Conservation (phyloP, 257 asterid genomes). For the Ophiorrhiza pumila region DNA sequence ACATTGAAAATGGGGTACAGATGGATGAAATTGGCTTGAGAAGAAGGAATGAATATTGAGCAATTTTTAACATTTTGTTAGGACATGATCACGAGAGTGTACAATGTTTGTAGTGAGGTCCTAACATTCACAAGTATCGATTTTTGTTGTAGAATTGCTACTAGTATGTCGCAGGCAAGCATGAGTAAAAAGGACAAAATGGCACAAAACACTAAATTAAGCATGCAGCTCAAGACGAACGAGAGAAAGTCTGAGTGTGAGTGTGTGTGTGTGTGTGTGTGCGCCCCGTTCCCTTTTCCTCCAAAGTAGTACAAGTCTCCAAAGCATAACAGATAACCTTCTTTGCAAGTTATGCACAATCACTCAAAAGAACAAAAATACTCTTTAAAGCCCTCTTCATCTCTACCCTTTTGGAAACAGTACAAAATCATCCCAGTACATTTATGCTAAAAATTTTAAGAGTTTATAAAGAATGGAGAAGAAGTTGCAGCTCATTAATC, state of each 20-base stretch:
- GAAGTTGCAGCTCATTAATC: too few relatives aligned
- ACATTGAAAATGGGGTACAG: neutral
- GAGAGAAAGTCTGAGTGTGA: slow-evolving; percentile 8
- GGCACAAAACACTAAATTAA: slow-evolving; percentile 6
- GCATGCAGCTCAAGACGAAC: neutral
- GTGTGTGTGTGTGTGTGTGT: neutral
- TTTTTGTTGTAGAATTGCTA: neutral
- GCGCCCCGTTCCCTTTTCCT: neutral
- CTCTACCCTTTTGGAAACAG: too few relatives aligned
- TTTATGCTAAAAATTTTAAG: too few relatives aligned
- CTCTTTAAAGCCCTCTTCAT: neutral
- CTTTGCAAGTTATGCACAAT: neutral
- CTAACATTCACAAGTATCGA: neutral
- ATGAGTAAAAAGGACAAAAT: neutral
- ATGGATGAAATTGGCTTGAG: neutral
- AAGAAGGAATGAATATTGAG: neutral
- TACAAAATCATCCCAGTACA: too few relatives aligned
- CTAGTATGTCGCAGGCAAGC: neutral
- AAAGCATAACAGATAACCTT: neutral
- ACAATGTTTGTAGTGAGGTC: neutral
- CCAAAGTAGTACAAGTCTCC: neutral
- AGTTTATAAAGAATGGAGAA: too few relatives aligned
- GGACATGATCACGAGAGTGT: slow-evolving; percentile 8
- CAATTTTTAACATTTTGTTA: neutral
- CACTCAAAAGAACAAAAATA: neutral